These are phyloP conservation scores for Santalum album DNA, from an alignment of 164 flowering plant genomes.

Conservation along the genomic window DNA sequence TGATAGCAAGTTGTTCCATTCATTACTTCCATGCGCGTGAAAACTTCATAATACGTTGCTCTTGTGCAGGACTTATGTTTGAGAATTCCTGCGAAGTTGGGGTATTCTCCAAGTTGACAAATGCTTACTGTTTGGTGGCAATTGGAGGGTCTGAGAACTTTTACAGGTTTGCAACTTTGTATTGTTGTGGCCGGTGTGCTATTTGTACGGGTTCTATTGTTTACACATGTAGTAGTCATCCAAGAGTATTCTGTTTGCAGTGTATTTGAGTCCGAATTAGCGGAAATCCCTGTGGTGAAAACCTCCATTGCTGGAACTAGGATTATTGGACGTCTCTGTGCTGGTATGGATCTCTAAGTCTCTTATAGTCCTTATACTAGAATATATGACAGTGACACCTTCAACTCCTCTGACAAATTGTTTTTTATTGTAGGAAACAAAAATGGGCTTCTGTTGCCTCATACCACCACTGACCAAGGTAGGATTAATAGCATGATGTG, in stretches of 20 bases:
- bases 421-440: conserved; percentile 55
- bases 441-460: conserved; percentile 85
- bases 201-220: too few relatives aligned
- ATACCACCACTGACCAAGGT: conserved; percentile 93
- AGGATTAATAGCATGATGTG: too few relatives aligned
- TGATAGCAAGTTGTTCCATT: too few relatives aligned
- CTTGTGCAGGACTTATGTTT: conserved; percentile 54
- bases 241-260: conserved; percentile 22
- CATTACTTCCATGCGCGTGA: not conserved
- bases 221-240: too few relatives aligned
- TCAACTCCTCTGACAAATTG: too few relatives aligned
- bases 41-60: not conserved
- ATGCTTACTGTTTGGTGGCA: conserved; percentile 80
- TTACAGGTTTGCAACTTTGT: conserved; percentile 45
- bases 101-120: conserved; percentile 74
- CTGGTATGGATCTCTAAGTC: conserved; percentile 34
- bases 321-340: conserved; percentile 78
- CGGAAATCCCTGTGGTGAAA: conserved; percentile 85
- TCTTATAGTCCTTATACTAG: not conserved
- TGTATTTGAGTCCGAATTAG: conserved; percentile 73
- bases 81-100: conserved; percentile 74
- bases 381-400: not conserved
- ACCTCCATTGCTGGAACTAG: conserved; percentile 82
- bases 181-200: not conserved
- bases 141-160: conserved; percentile 93